Conservation (phyloP, 495 filamentous ascomycete genomes). For the Tricharina praecox region DNA sequence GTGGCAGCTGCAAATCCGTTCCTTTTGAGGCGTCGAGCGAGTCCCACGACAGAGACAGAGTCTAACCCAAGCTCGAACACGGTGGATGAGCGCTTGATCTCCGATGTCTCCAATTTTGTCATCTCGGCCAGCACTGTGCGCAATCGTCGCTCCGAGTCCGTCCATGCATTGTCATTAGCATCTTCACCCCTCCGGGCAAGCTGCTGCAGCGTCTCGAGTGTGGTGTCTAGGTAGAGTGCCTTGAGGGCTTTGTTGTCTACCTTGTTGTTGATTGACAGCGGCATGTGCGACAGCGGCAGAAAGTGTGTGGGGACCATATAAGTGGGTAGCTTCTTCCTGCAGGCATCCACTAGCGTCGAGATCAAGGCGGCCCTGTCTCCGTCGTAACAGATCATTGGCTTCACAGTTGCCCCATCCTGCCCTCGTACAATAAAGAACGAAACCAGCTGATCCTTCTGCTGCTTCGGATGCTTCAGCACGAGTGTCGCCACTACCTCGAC, state of each 20-base stretch:
- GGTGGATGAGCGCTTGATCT: constrained; percentile 40
- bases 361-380: constrained; percentile 15
- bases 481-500: constrained; percentile 46
- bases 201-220: constrained; percentile 39
- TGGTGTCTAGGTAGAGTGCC: constrained; percentile 40
- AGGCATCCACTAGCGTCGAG: constrained; percentile 33
- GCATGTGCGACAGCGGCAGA: constrained; percentile 43
- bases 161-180: constrained; percentile 27
- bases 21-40: constrained; percentile 33
- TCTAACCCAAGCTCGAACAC: constrained; percentile 72
- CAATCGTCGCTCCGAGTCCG: constrained; percentile 33
- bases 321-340: constrained; percentile 41
- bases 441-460: constrained; percentile 51
- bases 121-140: constrained; percentile 36
- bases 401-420: neutral
- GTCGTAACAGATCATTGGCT: constrained; percentile 8
- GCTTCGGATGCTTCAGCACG: constrained; percentile 43
- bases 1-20: constrained; percentile 37
- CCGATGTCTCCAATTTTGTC: constrained; percentile 28
- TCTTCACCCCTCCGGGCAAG: constrained; percentile 28
- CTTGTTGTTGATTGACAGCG: constrained; percentile 60
- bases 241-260: constrained; percentile 46
- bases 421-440: constrained; percentile 44
- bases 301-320: constrained; percentile 71
- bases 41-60: constrained; percentile 58